phyloP scores from a whole-genome alignment of 306 rosid genomes.

The Prunus kanzakura region DNA sequence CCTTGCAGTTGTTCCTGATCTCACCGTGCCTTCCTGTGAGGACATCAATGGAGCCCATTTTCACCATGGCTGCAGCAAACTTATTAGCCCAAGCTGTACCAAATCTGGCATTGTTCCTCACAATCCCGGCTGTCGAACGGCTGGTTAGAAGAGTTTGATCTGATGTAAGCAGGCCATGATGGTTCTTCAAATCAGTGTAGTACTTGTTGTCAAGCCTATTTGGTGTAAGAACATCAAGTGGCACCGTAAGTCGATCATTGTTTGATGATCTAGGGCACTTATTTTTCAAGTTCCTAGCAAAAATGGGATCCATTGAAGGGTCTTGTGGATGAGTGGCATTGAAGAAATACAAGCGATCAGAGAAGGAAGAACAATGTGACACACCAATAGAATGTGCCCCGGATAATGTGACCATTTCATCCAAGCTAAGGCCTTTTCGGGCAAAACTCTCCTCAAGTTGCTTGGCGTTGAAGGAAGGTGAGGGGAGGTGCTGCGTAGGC shows the following conservation, averaged over 20 bases:
- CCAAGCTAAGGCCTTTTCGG: conserved; percentile 17
- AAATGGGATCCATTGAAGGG: conserved; percentile 29
- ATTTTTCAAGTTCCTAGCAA: conserved; percentile 21
- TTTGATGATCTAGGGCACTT: conserved; percentile 19
- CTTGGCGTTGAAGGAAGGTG: conserved; percentile 13
- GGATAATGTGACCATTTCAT: conserved; percentile 42
- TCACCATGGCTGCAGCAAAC: conserved; percentile 39
- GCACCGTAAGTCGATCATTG: neutral
- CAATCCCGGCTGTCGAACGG: conserved; percentile 12
- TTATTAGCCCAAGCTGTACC: conserved; percentile 24
- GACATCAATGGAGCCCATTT: conserved; percentile 34
- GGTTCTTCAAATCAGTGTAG: conserved; percentile 18
- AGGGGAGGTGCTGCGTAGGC: conserved; percentile 1
- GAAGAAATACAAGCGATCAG: conserved; percentile 21
- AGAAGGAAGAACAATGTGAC: conserved; percentile 35
- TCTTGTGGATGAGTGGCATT: conserved; percentile 30
- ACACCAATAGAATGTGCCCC: conserved; percentile 46
- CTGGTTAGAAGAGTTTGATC: conserved; percentile 33
- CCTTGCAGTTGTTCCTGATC: conserved; percentile 31
- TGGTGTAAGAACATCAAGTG: conserved; percentile 25
- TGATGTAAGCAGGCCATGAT: conserved; percentile 17
- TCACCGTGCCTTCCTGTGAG: conserved; percentile 32
- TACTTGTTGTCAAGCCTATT: conserved; percentile 25
- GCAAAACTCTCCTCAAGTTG: conserved; percentile 12
- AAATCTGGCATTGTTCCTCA: conserved; percentile 17